A percentile compares a stretch with the other conserved stretches of the same genome.
These are phyloP conservation scores for Phaeomoniella chlamydospora DNA, from an alignment of 2,329 filamentous ascomycete genomes.

Conservation along the genomic window DNA sequence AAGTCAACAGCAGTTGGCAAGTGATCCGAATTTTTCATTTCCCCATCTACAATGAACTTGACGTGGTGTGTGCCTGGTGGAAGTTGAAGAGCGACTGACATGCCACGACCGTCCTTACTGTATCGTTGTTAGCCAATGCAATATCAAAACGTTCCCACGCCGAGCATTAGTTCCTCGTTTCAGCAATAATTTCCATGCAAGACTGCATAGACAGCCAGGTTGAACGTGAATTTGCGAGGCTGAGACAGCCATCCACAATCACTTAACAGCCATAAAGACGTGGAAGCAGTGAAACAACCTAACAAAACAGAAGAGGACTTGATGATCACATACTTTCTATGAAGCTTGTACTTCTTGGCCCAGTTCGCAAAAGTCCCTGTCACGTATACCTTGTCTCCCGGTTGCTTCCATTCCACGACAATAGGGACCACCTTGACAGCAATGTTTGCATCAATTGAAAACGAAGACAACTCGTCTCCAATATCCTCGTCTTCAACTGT, in stretches of 20 bases:
- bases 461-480: constrained; percentile 55
- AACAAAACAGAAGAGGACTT: constrained; percentile 8
- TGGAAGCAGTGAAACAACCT: not conserved
- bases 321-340: constrained; percentile 56
- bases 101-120: constrained; percentile 38
- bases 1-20: constrained; percentile 94
- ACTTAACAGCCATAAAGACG: no score
- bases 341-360: constrained; percentile 83
- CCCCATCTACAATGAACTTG: constrained; percentile 86
- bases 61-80: constrained; percentile 91
- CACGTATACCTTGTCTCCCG: constrained; percentile 84
- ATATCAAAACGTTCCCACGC: no score
- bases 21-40: constrained; percentile 77
- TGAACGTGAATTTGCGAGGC: no score
- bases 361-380: constrained; percentile 96
- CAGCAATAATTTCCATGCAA: no score
- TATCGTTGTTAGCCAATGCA: constrained; percentile 18
- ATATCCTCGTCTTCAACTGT: constrained; percentile 60
- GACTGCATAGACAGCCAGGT: no score
- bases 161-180: no score
- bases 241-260: no score
- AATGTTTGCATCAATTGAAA: constrained; percentile 47
- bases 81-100: constrained; percentile 66
- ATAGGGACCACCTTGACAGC: constrained; percentile 64
- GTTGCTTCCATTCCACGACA: constrained; percentile 67